Evolutionary conservation across 2,329 filamentous ascomycete species (phyloP).

Genomic region (Aspergillus novofumigatus): DNA sequence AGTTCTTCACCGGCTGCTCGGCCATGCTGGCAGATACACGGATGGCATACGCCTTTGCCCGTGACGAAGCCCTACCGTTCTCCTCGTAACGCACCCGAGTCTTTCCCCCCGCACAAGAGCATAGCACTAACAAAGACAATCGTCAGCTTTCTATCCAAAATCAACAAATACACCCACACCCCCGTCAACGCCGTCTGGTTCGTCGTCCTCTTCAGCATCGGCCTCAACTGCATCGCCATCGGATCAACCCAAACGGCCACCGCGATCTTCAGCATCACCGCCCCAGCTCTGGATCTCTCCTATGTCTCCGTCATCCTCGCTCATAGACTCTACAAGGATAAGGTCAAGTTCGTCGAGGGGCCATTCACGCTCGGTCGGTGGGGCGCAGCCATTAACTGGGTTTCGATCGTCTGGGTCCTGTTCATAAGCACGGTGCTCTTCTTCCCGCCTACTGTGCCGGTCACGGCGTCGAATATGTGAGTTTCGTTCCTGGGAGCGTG

Average conservation of each 20-base stretch:
- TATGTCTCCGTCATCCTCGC: constrained; percentile 60
- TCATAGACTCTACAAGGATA: constrained; percentile 50
- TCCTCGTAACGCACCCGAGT: constrained; percentile 43
- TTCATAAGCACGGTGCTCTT: constrained; percentile 62
- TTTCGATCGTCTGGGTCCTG: constrained; percentile 58
- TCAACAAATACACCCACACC: constrained; percentile 53
- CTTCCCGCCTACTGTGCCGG: constrained; percentile 46
- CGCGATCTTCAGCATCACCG: constrained; percentile 52
- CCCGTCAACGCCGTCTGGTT: constrained; percentile 63
- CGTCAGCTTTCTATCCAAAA: constrained; percentile 47
- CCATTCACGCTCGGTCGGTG: constrained; percentile 56
- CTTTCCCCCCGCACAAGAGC: neutral
- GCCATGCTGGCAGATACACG: constrained; percentile 62
- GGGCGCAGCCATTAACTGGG: constrained; percentile 52
- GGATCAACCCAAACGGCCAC: constrained; percentile 43
- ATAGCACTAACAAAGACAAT: constrained; percentile 1
- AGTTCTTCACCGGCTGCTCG: constrained; percentile 61
- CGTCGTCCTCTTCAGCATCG: constrained; percentile 54
- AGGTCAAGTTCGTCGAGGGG: constrained; percentile 53
- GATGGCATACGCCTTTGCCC: constrained; percentile 59
- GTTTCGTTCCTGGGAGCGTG: neutral
- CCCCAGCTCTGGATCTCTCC: constrained; percentile 49
- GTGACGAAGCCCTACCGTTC: constrained; percentile 59
- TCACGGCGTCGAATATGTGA: constrained; percentile 49
- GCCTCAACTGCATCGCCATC: constrained; percentile 48